phyloP scores from a whole-genome alignment of 2,329 filamentous ascomycete genomes.

The Rugonectria rugulosa region DNA sequence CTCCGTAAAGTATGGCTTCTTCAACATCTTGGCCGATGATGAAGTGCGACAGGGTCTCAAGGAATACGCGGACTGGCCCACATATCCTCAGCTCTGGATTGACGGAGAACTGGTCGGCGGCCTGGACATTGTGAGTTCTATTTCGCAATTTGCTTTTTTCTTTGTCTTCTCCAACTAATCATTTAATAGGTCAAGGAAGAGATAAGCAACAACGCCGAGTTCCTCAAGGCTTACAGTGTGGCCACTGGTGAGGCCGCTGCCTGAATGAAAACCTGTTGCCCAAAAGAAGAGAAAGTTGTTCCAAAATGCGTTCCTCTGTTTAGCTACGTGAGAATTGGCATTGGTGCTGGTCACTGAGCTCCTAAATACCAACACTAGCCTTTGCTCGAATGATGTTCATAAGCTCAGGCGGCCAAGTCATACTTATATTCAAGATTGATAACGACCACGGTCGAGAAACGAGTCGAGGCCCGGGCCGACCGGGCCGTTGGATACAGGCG shows the following conservation, averaged over 20 bases:
- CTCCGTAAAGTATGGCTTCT: slow-evolving; percentile 96
- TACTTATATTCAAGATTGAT: not conserved
- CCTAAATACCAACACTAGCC: not conserved
- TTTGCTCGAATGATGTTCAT: not conserved
- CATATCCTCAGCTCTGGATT: slow-evolving; percentile 94
- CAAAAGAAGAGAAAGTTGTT: slow-evolving; percentile 14
- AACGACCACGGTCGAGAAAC: not conserved
- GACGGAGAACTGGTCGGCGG: slow-evolving; percentile 91
- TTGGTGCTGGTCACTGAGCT: slow-evolving; percentile 1
- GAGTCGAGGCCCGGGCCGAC: slow-evolving; percentile 9
- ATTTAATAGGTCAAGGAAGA: slow-evolving; percentile 85
- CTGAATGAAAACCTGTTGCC: slow-evolving; percentile 35
- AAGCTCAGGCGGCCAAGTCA: not conserved
- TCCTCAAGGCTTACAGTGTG: slow-evolving; percentile 77
- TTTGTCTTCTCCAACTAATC: slow-evolving; percentile 31
- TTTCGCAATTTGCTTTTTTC: not conserved
- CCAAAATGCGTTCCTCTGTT: slow-evolving; percentile 1
- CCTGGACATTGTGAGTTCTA: slow-evolving; percentile 86
- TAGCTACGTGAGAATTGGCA: slow-evolving; percentile 11
- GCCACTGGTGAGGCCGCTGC: slow-evolving; percentile 50
- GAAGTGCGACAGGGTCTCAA: slow-evolving; percentile 96
- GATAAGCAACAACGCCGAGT: slow-evolving; percentile 81
- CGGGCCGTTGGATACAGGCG: no score
- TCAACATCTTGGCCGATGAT: slow-evolving; percentile 97
- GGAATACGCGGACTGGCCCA: slow-evolving; percentile 98